These are phyloP conservation scores for Heliamphora exappendiculata DNA, from an alignment of 148 eudicot species.

Conservation along the genomic window DNA sequence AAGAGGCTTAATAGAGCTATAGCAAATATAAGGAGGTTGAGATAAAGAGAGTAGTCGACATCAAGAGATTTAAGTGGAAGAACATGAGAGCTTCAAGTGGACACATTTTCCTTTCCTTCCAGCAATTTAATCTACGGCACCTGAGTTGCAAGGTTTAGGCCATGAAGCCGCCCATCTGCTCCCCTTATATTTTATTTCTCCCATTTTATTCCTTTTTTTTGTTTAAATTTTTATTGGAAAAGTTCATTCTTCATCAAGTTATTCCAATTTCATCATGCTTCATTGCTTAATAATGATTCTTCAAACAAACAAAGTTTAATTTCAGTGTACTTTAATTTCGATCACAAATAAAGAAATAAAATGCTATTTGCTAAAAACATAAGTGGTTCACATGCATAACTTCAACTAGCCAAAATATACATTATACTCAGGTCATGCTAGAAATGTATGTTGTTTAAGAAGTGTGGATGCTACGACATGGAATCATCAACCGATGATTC, in stretches of 20 bases:
- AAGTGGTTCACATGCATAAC: not conserved
- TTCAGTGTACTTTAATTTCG: not conserved
- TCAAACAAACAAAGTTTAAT: not conserved
- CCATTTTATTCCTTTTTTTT: not conserved
- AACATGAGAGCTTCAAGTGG: not conserved
- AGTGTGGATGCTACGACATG: not conserved
- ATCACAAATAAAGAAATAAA: not conserved
- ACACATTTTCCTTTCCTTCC: not conserved
- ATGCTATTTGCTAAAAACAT: not conserved
- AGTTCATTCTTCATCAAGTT: not conserved
- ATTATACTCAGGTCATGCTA: not conserved
- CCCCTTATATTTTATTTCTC: not conserved
- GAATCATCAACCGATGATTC: not conserved
- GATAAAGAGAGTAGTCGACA: not conserved
- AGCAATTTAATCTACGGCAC: not conserved
- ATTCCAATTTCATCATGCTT: not conserved
- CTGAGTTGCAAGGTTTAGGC: not conserved
- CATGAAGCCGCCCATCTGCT: not conserved
- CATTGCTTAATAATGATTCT: not conserved
- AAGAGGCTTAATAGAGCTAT: not conserved
- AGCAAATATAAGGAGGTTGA: not conserved
- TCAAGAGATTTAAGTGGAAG: constrained; percentile 1
- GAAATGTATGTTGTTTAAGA: not conserved
- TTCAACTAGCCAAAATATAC: not conserved
- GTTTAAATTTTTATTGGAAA: not conserved